Evolutionary conservation across 768 basidiomycete genomes (phyloP), one percentile per base, ranked within the genome.

Genomic region (Steccherinum ochraceum): DNA sequence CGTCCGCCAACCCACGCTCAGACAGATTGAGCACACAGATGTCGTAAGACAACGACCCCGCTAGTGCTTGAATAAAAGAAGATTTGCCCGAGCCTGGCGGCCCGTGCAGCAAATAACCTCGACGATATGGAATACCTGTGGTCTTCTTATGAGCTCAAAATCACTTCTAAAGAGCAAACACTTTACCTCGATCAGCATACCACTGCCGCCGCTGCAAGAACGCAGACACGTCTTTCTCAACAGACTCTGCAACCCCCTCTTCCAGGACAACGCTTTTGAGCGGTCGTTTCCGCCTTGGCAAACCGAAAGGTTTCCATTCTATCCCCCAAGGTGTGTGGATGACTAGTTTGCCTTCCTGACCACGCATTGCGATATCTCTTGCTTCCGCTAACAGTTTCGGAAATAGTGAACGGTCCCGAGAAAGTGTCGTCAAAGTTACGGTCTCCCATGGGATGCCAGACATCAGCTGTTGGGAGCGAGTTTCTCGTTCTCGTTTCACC

Each of bases 51-150:
- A 98, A 70, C 11, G 84, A 80, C 5, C 94, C 96, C 10, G 96
- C 96, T 24, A 98, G 76, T 12, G 96, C 93, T 69, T 98, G 95
- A 58, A 98, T 98, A 71, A 91, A 99, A 4, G 96, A 99, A 1
- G 95, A 94, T 64, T 99, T 99, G 45, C 96, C 96, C 0, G 93
- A 96, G 13, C 96, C 96, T 5, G 96, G 96, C 19, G 96, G 96
- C 11, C 96, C 96, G 61, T 98, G 81, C 13, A 99, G 71, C 10
- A 99, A 79, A 67, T 97, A 97, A 35, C 96, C 96, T 54, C 96
- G 79, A 20, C 96, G 84, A 64, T 98, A 99, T 0, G 96, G 96
- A 52, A 99, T 96, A 16, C 95, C 94, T 97, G 52, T 26, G 40
- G 18, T 42, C 40, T 35, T 5, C 46, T 47, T n/a, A n/a, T 26